A percentile compares a stretch with the other conserved stretches of the same genome.
These are phyloP conservation scores for Urochloa ruziziensis DNA, from an alignment of 176 grass and related monocot species.

Conservation along the genomic window DNA sequence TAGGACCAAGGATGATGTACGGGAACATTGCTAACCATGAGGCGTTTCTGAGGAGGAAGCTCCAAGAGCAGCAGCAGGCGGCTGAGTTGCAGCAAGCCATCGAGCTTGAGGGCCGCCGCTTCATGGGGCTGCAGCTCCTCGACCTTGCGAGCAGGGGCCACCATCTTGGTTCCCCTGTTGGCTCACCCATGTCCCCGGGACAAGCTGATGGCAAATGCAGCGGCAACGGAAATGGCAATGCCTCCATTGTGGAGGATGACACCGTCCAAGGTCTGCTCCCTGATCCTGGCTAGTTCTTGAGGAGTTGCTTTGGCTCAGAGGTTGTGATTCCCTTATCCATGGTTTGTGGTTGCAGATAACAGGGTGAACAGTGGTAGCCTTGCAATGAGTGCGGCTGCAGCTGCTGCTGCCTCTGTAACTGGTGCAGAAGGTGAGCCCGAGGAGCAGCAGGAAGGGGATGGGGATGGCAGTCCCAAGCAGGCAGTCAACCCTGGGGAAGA, in stretches of 20 bases:
- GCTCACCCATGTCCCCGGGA: neutral
- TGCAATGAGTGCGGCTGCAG: constrained; percentile 22
- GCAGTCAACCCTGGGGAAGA: constrained; percentile 54
- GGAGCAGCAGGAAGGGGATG: constrained; percentile 24
- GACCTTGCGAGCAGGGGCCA: neutral
- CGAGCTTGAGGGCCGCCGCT: neutral
- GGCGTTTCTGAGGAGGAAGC: neutral
- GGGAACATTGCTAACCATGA: neutral
- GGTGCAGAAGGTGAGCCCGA: constrained; percentile 7
- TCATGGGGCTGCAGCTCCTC: neutral
- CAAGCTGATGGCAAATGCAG: neutral
- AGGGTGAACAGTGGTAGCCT: constrained; percentile 27
- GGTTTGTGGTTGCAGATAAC: constrained; percentile 51
- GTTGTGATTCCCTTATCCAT: neutral
- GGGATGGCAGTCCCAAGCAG: constrained; percentile 27
- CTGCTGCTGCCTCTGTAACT: neutral
- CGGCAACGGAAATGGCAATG: neutral
- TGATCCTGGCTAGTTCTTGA: neutral
- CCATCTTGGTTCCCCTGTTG: neutral
- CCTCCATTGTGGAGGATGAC: neutral
- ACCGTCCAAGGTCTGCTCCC: neutral
- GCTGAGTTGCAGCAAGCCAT: constrained; percentile 15
- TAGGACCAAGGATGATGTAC: neutral
- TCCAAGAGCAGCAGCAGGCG: neutral
- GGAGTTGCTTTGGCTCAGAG: neutral